These are phyloP conservation scores for Beauveria australis DNA, from an alignment of 2,329 filamentous ascomycete species.

Conservation along the genomic window DNA sequence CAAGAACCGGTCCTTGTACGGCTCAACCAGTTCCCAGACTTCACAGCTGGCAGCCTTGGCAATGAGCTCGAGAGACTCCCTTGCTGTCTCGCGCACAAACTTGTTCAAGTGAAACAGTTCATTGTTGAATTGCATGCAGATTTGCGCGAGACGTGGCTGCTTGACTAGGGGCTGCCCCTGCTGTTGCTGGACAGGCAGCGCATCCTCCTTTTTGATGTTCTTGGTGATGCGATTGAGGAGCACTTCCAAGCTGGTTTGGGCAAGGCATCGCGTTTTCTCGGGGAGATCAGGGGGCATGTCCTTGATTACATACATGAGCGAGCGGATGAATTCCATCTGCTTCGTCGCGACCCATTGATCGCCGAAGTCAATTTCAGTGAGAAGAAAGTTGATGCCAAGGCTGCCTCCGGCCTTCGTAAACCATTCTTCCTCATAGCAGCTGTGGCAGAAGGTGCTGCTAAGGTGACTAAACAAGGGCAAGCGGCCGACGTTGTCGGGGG, in stretches of 20 bases:
- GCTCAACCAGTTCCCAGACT: slow-evolving; percentile 80
- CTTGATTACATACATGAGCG: slow-evolving; percentile 96
- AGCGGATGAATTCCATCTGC: slow-evolving; percentile 80
- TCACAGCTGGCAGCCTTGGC: slow-evolving; percentile 69
- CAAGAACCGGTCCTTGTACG: slow-evolving; percentile 84
- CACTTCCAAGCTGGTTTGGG: slow-evolving; percentile 73
- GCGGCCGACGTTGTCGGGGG: slow-evolving; percentile 59
- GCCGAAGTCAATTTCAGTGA: slow-evolving; percentile 76
- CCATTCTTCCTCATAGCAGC: slow-evolving; percentile 97
- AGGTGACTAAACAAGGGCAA: slow-evolving; percentile 81
- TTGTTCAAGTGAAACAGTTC: slow-evolving; percentile 95
- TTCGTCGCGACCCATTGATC: slow-evolving; percentile 74
- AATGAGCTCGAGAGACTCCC: slow-evolving; percentile 71
- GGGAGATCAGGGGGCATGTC: slow-evolving; percentile 94
- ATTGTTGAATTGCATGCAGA: slow-evolving; percentile 78
- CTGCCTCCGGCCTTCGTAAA: slow-evolving; percentile 94
- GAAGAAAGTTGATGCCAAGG: slow-evolving; percentile 78
- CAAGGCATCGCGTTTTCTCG: slow-evolving; percentile 75
- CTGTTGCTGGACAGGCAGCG: slow-evolving; percentile 28
- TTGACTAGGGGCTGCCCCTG: slow-evolving; percentile 38
- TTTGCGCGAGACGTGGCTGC: slow-evolving; percentile 57
- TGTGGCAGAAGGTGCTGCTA: slow-evolving; percentile 79
- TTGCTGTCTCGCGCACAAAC: slow-evolving; percentile 82
- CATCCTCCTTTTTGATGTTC: slow-evolving; percentile 70
- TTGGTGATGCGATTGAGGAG: slow-evolving; percentile 73